phyloP scores from a whole-genome alignment of 2,329 filamentous ascomycete species.

The Aspergillus phoenicis region DNA sequence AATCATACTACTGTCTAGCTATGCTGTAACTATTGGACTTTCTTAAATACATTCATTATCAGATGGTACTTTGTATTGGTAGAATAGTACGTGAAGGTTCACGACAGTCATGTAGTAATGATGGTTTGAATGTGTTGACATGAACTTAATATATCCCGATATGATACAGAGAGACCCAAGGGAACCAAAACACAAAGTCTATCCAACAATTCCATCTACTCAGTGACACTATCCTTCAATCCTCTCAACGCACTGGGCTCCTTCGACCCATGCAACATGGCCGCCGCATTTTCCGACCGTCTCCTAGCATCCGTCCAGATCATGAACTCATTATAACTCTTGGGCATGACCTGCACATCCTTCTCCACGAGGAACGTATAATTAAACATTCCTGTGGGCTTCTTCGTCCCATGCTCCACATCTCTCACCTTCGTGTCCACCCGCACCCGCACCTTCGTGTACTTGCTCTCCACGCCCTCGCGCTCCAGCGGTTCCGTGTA shows the following conservation, averaged over 20 bases:
- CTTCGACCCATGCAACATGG: constrained; percentile 40
- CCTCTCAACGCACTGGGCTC: constrained; percentile 37
- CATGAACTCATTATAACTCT: constrained; percentile 66
- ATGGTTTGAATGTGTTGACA: too few relatives aligned
- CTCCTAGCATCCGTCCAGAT: constrained; percentile 64
- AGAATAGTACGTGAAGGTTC: neutral
- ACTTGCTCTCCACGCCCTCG: constrained; percentile 51
- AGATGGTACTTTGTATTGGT: neutral
- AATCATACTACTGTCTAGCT: neutral
- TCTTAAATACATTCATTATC: too few relatives aligned
- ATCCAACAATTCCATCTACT: constrained; percentile 30
- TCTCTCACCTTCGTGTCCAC: constrained; percentile 73
- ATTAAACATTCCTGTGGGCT: constrained; percentile 73
- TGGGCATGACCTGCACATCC: constrained; percentile 67
- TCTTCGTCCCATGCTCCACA: constrained; percentile 68
- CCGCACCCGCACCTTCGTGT: constrained; percentile 68
- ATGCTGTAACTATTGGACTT: neutral
- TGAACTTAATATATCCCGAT: too few relatives aligned
- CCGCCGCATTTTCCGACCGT: constrained; percentile 56
- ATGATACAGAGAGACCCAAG: too few relatives aligned
- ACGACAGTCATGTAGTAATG: too few relatives aligned
- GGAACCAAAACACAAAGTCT: neutral
- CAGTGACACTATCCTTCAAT: constrained; percentile 43
- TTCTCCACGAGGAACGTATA: constrained; percentile 71
- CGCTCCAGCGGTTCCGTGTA: constrained; percentile 66